Conservation (phyloP, 2,329 filamentous ascomycete genomes). For the Dothideomycetidae sp. region DNA sequence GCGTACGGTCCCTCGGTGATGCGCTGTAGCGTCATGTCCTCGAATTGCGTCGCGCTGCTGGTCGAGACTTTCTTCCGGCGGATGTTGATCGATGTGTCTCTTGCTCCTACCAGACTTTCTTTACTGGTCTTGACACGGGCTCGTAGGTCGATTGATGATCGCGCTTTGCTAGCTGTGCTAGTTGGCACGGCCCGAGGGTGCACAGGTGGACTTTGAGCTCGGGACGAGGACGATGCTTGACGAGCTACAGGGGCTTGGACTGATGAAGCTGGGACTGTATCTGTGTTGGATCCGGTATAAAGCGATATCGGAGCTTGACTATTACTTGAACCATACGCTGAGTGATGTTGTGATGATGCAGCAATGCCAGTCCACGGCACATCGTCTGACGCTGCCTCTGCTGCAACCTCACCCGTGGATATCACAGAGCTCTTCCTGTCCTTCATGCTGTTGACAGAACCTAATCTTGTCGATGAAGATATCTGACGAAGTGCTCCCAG, state of each 20-base stretch:
- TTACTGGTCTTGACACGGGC: slow-evolving; percentile 16
- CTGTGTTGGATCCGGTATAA: too few species aligned
- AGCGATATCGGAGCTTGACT: too few species aligned
- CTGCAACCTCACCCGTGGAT: too few species aligned
- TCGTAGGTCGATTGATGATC: slow-evolving; percentile 23
- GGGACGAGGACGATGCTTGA: slow-evolving; percentile 3
- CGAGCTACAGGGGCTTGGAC: too few species aligned
- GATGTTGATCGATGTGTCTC: slow-evolving; percentile 11
- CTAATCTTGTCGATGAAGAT: slow-evolving; percentile 7
- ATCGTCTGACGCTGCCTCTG: too few species aligned
- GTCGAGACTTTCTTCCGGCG: slow-evolving; percentile 9
- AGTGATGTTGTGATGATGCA: too few species aligned
- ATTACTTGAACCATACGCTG: too few species aligned
- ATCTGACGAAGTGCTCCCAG: background rate
- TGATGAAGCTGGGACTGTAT: too few species aligned
- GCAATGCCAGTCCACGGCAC: too few species aligned
- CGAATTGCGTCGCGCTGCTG: slow-evolving; percentile 12
- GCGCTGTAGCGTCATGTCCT: slow-evolving; percentile 20
- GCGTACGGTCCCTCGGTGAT: slow-evolving; percentile 24
- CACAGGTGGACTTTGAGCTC: slow-evolving; percentile 7
- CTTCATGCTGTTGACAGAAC: background rate
- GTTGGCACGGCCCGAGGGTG: too few species aligned
- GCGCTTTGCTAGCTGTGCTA: slow-evolving; percentile 9
- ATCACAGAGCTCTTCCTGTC: too few species aligned
- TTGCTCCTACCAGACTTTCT: slow-evolving; percentile 2